Evolutionary conservation across 2,329 filamentous ascomycete genomes (phyloP).

Genomic region (Stemphylium vesicarium): DNA sequence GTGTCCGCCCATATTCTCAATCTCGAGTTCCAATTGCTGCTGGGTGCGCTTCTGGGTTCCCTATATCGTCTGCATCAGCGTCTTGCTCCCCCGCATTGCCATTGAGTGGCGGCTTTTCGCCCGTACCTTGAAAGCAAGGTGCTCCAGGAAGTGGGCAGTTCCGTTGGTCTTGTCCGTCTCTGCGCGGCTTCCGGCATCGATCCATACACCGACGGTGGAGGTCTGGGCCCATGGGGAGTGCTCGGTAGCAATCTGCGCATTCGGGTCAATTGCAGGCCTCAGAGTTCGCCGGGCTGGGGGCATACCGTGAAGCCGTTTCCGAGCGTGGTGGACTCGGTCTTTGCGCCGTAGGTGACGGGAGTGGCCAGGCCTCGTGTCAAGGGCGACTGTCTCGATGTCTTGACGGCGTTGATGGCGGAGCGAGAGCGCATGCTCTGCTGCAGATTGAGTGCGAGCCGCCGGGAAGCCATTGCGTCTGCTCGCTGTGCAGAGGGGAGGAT

Average conservation of each 20-base stretch:
- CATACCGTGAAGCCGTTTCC: constrained; percentile 95
- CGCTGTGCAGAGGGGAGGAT: constrained; percentile 31
- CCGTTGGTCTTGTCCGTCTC: constrained; percentile 99
- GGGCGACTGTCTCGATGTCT: constrained; percentile 58
- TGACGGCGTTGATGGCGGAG: constrained; percentile 78
- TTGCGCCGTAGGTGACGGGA: constrained; percentile 74
- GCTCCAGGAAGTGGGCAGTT: constrained; percentile 99
- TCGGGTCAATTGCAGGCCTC: constrained; percentile 42
- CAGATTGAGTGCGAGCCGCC: constrained; percentile 95
- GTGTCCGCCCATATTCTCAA: constrained; percentile 99
- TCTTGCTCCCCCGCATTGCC: constrained; percentile 10
- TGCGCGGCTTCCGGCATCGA: constrained; percentile 96
- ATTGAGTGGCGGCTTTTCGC: not conserved
- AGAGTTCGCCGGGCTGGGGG: constrained; percentile 16
- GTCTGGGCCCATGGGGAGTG: constrained; percentile 98
- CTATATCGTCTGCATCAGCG: constrained; percentile 55
- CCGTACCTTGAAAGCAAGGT: constrained; percentile 97
- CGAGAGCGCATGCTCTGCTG: constrained; percentile 88
- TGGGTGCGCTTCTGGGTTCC: constrained; percentile 94
- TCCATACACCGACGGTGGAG: constrained; percentile 98
- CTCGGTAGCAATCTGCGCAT: constrained; percentile 86
- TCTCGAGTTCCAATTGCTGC: constrained; percentile 97
- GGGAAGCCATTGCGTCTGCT: constrained; percentile 79
- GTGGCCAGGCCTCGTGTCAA: constrained; percentile 89
- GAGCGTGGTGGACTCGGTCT: constrained; percentile 94